phyloP scores from a whole-genome alignment of 2,329 filamentous ascomycete genomes.

The Ophiostoma pallidulum region DNA sequence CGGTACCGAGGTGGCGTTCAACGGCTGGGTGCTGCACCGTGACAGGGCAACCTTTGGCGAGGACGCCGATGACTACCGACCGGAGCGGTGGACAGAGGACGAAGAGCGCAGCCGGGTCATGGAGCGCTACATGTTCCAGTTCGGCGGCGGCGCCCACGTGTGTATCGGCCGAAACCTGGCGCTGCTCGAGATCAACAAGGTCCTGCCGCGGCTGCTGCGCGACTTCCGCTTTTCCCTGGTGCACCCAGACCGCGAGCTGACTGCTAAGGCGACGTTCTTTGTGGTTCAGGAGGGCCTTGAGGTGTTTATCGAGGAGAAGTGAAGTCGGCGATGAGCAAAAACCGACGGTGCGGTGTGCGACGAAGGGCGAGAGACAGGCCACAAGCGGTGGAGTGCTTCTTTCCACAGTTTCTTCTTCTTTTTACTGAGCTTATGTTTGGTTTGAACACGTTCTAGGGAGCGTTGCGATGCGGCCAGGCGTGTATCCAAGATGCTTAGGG shows the following conservation, averaged over 20 bases:
- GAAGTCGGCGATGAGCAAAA: background rate
- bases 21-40: conserved; percentile 44
- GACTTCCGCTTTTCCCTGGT: conserved; percentile 45
- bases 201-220: conserved; percentile 43
- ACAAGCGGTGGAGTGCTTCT: too few relatives aligned
- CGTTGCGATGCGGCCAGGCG: too few relatives aligned
- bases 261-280: conserved; percentile 49
- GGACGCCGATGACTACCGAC: conserved; percentile 42
- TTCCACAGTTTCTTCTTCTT: too few relatives aligned
- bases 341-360: too few relatives aligned
- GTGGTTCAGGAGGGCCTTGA: conserved; percentile 49
- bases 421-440: too few relatives aligned
- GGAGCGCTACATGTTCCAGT: conserved; percentile 50
- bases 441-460: too few relatives aligned
- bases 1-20: conserved; percentile 43
- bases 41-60: conserved; percentile 38
- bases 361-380: too few relatives aligned
- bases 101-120: conserved; percentile 35
- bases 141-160: conserved; percentile 44
- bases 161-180: conserved; percentile 48
- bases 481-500: too few relatives aligned
- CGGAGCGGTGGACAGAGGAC: conserved; percentile 45
- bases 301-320: conserved; percentile 36
- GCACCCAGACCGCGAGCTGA: conserved; percentile 39
- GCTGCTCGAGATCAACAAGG: conserved; percentile 50